These are phyloP conservation scores for Tribonema minus DNA, from an alignment of 108 stramenopile genomes.

Conservation along the genomic window DNA sequence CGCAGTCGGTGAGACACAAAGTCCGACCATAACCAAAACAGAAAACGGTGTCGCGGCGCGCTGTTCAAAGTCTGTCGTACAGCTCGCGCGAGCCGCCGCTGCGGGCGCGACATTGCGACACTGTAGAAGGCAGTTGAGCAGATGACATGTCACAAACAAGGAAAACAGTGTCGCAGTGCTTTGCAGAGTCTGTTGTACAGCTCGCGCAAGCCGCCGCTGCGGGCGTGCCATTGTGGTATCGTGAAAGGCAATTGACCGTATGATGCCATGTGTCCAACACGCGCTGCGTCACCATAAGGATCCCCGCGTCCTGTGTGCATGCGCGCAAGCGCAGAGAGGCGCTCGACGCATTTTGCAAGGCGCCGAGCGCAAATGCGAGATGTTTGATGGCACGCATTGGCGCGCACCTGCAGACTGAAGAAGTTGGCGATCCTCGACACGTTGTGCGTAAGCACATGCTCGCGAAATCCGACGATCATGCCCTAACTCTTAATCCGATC, in stretches of 20 bases:
- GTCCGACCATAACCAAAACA: neutral
- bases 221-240: neutral
- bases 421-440: constrained; percentile 37
- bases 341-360: neutral
- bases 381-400: too few species aligned
- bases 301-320: neutral
- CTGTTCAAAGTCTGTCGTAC: too few species aligned
- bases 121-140: too few species aligned
- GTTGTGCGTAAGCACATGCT: constrained; percentile 38
- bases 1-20: neutral
- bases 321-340: neutral
- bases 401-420: constrained; percentile 42
- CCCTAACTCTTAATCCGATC: too few species aligned
- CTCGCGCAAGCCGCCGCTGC: too few species aligned
- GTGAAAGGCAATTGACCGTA: too few species aligned
- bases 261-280: too few species aligned
- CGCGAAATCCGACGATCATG: constrained; percentile 39
- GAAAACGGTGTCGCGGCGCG: too few species aligned
- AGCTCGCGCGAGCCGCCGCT: too few species aligned
- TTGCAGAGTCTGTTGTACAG: too few species aligned
- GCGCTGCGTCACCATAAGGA: neutral
- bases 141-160: neutral
- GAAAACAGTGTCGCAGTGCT: too few species aligned
- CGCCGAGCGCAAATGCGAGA: neutral
- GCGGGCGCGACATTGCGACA: neutral